Evolutionary conservation across 495 filamentous ascomycete genomes (phyloP), one percentile per base, ranked within the genome.

Genomic region (Talaromyces borbonicus): DNA sequence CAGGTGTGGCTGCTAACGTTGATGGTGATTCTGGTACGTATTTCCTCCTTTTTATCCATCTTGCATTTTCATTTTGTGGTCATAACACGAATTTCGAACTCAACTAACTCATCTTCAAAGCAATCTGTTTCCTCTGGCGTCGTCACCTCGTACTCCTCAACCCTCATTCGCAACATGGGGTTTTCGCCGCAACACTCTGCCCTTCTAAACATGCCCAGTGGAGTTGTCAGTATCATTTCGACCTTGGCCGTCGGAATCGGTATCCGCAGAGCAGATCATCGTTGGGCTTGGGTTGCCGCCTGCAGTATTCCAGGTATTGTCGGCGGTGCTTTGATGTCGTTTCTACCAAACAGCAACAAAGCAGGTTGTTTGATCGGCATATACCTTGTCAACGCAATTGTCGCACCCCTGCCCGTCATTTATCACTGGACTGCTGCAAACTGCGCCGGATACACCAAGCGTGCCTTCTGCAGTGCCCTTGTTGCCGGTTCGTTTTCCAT

Each of bases 161-260:
- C 72, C 14, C 56, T 84, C 4, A 79, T 84, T 49, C 55, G 60
- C 7, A 70, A 65, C 36, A 74, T 82, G 40, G 75, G 75, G 9
- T 84, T 78, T 49, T 67, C 56, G n/a, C 61, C 74, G 5, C 67
- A 69, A 18, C 51, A 66, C 19, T 63, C 79, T 0, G 77, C 79
- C 11, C 72, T 83, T 5, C 69, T 84, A 4, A 83, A 83, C 46
- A 83, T 73, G 49, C 79, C 80, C 0, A 78, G 75, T 19, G 80
- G 80, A 1, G 62, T 71, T 2, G 63, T 84, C 33, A 73, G 72
- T 46, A 74, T 79, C 32, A 29, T 66, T 14, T 69, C 72, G 46
- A 79, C 78, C n/a, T 52, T 84, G 0, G 49, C 71, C 12, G 69
- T 75, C 1, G 77, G 76, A 1, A 58, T 58, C 35, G 67, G 66